Conservation (phyloP, 2,329 filamentous ascomycete species). For the Pseudogymnoascus sp. region DNA sequence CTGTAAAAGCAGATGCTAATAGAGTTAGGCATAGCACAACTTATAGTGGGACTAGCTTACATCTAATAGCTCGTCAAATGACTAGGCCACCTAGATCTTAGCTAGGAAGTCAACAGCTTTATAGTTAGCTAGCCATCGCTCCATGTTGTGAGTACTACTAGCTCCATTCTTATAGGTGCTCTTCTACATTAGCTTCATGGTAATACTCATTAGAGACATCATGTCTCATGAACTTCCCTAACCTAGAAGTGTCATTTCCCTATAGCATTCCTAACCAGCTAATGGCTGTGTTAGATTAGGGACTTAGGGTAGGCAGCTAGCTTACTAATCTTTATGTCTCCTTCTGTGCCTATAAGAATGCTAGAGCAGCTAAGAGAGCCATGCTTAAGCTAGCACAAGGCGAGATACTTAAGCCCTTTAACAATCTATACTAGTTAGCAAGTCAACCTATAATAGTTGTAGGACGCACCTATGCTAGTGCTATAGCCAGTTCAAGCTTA, state of each 20-base stretch:
- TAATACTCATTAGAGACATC: background rate
- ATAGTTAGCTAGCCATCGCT: background rate
- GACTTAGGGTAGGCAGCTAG: no score
- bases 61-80: background rate
- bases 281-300: no score
- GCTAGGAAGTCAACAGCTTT: background rate
- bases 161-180: background rate
- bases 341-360: no score
- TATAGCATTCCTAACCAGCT: background rate
- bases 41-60: no score
- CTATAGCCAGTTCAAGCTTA: constrained; percentile 13
- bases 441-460: background rate
- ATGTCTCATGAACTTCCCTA: background rate
- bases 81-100: background rate
- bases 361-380: no score
- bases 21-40: no score
- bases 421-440: background rate
- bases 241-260: background rate
- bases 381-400: background rate
- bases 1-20: no score
- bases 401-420: background rate
- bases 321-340: no score
- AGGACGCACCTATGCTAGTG: constrained; percentile 17
- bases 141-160: background rate
- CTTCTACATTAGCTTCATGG: background rate